These are phyloP conservation scores for Begonia peltatifolia DNA, from an alignment of 306 rosid species.

Conservation along the genomic window DNA sequence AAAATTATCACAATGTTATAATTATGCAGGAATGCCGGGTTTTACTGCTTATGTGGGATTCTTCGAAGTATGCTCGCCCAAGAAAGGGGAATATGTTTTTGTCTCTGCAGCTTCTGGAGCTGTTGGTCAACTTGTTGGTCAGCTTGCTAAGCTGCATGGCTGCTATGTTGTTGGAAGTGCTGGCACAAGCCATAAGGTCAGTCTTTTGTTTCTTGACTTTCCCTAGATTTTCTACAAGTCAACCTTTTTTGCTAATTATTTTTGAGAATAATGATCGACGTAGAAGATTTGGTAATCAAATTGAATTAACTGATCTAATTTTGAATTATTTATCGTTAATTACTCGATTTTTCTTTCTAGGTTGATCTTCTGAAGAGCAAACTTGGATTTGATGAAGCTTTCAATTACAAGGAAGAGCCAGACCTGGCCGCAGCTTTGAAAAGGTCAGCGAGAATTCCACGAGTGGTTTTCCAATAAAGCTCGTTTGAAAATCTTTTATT, in stretches of 20 bases:
- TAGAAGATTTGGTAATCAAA: no score
- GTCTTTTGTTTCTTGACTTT: neutral
- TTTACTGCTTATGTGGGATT: conserved; percentile 33
- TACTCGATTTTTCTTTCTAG: conserved; percentile 9
- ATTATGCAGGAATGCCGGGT: conserved; percentile 29
- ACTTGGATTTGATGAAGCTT: conserved; percentile 44
- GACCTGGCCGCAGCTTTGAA: conserved; percentile 41
- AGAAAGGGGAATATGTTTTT: conserved; percentile 28
- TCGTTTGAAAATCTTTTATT: no score
- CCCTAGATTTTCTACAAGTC: neutral
- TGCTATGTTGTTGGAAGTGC: conserved; percentile 37
- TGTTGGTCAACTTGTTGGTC: conserved; percentile 41
- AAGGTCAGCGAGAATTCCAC: conserved; percentile 21
- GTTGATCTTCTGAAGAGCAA: conserved; percentile 35
- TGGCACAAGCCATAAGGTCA: conserved; percentile 28
- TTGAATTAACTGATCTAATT: no score
- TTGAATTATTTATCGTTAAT: neutral
- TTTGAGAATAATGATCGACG: no score
- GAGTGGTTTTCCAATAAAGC: neutral
- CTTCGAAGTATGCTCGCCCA: conserved; percentile 33
- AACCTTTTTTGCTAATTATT: no score
- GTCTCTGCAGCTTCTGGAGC: conserved; percentile 46
- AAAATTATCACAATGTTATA: no score
- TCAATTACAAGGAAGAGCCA: conserved; percentile 53
- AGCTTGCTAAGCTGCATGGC: conserved; percentile 37